Evolutionary conservation across 2,329 filamentous ascomycete species (phyloP).

Genomic region (Tympanopsis confertula): DNA sequence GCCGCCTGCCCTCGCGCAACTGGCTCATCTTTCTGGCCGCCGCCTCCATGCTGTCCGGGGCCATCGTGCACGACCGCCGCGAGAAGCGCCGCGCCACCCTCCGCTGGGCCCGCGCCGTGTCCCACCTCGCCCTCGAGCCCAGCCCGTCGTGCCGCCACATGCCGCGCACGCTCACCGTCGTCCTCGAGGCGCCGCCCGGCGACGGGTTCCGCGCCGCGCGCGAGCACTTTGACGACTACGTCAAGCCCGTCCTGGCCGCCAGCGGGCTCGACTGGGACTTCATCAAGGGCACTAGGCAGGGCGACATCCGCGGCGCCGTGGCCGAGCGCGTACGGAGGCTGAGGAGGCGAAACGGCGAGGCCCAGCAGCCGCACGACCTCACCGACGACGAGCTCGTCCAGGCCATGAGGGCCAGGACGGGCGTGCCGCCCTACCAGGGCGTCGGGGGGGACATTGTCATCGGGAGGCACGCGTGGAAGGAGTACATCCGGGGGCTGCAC

Average conservation of each 20-base stretch:
- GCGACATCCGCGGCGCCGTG: slow-evolving; percentile 78
- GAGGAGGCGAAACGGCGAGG: slow-evolving; percentile 44
- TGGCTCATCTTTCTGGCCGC: slow-evolving; percentile 92
- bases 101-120: slow-evolving; percentile 77
- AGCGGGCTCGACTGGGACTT: slow-evolving; percentile 94
- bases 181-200: slow-evolving; percentile 73
- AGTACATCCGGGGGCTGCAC: slow-evolving; percentile 84
- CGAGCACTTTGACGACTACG: slow-evolving; percentile 90
- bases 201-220: slow-evolving; percentile 77
- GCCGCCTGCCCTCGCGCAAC: slow-evolving; percentile 83
- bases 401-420: slow-evolving; percentile 50
- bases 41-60: slow-evolving; percentile 64
- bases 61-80: slow-evolving; percentile 82
- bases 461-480: slow-evolving; percentile 90
- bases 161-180: slow-evolving; percentile 75
- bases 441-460: slow-evolving; percentile 76
- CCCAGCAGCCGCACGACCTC: slow-evolving; percentile 19
- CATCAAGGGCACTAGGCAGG: slow-evolving; percentile 79
- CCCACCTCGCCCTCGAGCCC: slow-evolving; percentile 69
- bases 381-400: slow-evolving; percentile 47
- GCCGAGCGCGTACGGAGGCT: slow-evolving; percentile 75
- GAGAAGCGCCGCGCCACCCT: slow-evolving; percentile 76
- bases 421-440: slow-evolving; percentile 61
- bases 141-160: slow-evolving; percentile 58
- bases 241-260: slow-evolving; percentile 83